Evolutionary conservation across 805 yeast genomes (phyloP).

Genomic region (Schwanniomyces occidentalis): DNA sequence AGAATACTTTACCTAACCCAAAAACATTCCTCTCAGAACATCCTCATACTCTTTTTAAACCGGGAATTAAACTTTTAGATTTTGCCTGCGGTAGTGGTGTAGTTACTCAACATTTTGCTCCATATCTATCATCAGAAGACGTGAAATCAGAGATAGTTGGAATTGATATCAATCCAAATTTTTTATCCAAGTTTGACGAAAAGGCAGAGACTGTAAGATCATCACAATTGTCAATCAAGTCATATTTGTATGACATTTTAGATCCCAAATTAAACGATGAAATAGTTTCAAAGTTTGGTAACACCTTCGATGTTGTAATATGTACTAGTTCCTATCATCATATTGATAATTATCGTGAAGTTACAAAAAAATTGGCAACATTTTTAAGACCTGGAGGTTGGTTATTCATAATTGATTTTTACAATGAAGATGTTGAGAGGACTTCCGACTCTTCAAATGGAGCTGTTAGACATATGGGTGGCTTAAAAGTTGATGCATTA

Average conservation of each 20-base stretch:
- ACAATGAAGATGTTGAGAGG: constrained; percentile 32
- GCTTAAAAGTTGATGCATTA: constrained; percentile 24
- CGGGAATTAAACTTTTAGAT: constrained; percentile 30
- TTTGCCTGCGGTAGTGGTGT: constrained; percentile 48
- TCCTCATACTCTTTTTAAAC: constrained; percentile 17
- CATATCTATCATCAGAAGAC: constrained; percentile 20
- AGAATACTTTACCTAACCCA: constrained; percentile 13
- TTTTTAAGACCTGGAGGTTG: constrained; percentile 36
- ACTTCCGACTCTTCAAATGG: constrained; percentile 4
- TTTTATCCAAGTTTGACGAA: constrained; percentile 16
- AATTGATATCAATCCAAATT: constrained; percentile 34
- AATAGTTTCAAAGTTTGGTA: constrained; percentile 14
- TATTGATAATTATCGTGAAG: constrained; percentile 27
- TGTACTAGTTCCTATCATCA: constrained; percentile 44
- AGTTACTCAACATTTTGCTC: constrained; percentile 30
- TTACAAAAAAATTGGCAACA: constrained; percentile 29
- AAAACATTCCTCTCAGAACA: constrained; percentile 4
- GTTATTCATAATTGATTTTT: constrained; percentile 39
- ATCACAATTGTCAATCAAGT: constrained; percentile 5
- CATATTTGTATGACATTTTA: constrained; percentile 25
- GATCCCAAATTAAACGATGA: constrained; percentile 13
- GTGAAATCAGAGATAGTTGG: constrained; percentile 27
- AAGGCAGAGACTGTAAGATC: constrained; percentile 10
- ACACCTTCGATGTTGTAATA: constrained; percentile 30
- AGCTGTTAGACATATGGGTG: constrained; percentile 35